phyloP scores from a whole-genome alignment of 148 eudicot species.

The Spergularia marina region DNA sequence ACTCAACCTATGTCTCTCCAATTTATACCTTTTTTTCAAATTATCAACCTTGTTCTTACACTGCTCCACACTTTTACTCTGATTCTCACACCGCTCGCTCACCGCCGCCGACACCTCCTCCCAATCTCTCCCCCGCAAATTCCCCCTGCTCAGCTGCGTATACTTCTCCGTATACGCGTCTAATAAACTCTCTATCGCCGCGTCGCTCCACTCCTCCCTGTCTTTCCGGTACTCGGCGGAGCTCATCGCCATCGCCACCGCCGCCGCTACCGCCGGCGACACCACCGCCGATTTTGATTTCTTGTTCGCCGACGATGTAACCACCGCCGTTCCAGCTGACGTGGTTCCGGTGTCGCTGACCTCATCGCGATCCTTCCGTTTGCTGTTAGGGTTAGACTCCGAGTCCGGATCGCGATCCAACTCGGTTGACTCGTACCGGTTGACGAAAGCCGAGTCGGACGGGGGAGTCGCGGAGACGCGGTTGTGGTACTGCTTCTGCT shows the following conservation, averaged over 20 bases:
- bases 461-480: conserved; percentile 20
- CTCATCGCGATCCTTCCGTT: conserved; percentile 59
- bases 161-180: conserved; percentile 87
- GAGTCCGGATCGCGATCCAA: conserved; percentile 38
- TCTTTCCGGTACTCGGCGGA: conserved; percentile 78
- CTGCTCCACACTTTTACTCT: conserved; percentile 89
- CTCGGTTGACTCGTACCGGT: conserved; percentile 38
- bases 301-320: conserved; percentile 18
- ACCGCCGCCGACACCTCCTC: conserved; percentile 90
- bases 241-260: conserved; percentile 15
- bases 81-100: conserved; percentile 81
- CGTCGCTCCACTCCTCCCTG: conserved; percentile 93
- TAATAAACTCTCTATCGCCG: conserved; percentile 76
- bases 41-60: conserved; percentile 98
- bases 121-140: conserved; percentile 94
- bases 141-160: conserved; percentile 72
- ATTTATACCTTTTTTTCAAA: conserved; percentile 91
- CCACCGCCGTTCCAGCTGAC: conserved; percentile 14
- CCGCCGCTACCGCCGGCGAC: conserved; percentile 10
- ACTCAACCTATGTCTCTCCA: conserved; percentile 85
- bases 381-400: conserved; percentile 43
- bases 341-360: conserved; percentile 58
- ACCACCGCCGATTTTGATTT: conserved; percentile 30
- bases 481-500: conserved; percentile 10
- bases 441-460: conserved; percentile 34